phyloP scores from a whole-genome alignment of 2,329 filamentous ascomycete species.

The Didymosphaeria variabile region DNA sequence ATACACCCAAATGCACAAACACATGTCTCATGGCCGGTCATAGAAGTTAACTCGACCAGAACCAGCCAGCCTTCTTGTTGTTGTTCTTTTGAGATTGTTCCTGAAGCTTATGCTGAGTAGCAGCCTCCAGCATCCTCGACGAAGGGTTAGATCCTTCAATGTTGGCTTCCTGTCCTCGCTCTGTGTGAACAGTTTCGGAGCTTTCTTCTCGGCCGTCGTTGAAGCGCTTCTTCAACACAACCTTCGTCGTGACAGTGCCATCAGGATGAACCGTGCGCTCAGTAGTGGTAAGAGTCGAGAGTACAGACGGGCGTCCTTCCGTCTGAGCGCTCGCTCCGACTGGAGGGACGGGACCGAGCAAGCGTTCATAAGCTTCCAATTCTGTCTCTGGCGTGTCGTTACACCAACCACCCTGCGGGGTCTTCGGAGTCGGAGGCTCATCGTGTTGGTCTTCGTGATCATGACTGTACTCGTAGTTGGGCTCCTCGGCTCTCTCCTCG shows the following conservation, averaged over 20 bases:
- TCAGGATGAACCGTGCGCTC: slow-evolving; percentile 64
- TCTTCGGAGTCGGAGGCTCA: slow-evolving; percentile 42
- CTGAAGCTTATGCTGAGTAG: slow-evolving; percentile 10
- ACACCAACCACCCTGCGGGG: slow-evolving; percentile 22
- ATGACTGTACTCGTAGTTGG: slow-evolving; percentile 44
- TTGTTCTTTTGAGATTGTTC: slow-evolving; percentile 16
- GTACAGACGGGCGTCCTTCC: slow-evolving; percentile 47
- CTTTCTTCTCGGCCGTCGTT: slow-evolving; percentile 68
- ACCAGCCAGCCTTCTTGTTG: slow-evolving; percentile 39
- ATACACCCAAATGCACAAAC: slow-evolving; percentile 2
- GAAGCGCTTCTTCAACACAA: slow-evolving; percentile 66
- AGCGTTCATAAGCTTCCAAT: slow-evolving; percentile 62
- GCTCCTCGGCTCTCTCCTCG: slow-evolving; percentile 35
- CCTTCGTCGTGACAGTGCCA: slow-evolving; percentile 66
- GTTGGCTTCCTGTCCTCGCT: slow-evolving; percentile 34
- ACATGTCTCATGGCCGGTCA: neutral
- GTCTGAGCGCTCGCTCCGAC: slow-evolving; percentile 14
- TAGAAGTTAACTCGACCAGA: slow-evolving; percentile 38
- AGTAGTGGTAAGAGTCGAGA: slow-evolving; percentile 67
- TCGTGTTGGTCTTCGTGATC: slow-evolving; percentile 47
- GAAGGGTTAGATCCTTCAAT: neutral
- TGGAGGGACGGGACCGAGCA: slow-evolving; percentile 49
- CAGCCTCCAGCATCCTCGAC: slow-evolving; percentile 16
- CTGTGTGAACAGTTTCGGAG: slow-evolving; percentile 62
- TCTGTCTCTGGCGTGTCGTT: slow-evolving; percentile 51